A percentile compares a stretch with the other conserved stretches of the same genome.
phyloP scores from a whole-genome alignment of 208 protist species.

The Trichomonas gallinae region DNA sequence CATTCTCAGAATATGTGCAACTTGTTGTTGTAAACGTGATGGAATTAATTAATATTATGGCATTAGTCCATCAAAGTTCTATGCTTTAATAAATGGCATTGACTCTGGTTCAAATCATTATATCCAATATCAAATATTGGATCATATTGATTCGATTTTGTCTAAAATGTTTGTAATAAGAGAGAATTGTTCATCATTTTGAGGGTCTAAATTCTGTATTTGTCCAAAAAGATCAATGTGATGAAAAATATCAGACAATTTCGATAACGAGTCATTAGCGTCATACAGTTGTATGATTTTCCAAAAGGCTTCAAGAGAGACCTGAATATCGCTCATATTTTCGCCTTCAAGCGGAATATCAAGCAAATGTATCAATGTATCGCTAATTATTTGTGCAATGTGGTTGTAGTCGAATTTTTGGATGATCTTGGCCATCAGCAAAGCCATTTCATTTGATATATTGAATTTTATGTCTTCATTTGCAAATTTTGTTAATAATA shows the following conservation, averaged over 20 bases:
- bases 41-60: too few relatives aligned
- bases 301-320: not conserved
- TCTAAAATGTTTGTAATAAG: not conserved
- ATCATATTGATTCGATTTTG: not conserved
- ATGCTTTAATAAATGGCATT: too few relatives aligned
- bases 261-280: not conserved
- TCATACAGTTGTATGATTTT: not conserved
- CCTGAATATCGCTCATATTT: not conserved
- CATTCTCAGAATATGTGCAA: too few relatives aligned
- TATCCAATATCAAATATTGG: too few relatives aligned
- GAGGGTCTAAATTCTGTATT: not conserved
- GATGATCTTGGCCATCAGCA: not conserved
- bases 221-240: not conserved
- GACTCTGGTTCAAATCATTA: too few relatives aligned
- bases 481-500: not conserved
- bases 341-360: not conserved
- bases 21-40: too few relatives aligned
- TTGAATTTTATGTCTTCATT: not conserved
- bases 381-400: not conserved
- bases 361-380: not conserved
- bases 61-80: too few relatives aligned
- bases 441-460: not conserved
- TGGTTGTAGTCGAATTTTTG: not conserved
- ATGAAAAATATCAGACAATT: not conserved
- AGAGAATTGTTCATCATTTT: not conserved